Evolutionary conservation across 176 grass and related monocot species (phyloP).

Genomic region (Oryza glaberrima): DNA sequence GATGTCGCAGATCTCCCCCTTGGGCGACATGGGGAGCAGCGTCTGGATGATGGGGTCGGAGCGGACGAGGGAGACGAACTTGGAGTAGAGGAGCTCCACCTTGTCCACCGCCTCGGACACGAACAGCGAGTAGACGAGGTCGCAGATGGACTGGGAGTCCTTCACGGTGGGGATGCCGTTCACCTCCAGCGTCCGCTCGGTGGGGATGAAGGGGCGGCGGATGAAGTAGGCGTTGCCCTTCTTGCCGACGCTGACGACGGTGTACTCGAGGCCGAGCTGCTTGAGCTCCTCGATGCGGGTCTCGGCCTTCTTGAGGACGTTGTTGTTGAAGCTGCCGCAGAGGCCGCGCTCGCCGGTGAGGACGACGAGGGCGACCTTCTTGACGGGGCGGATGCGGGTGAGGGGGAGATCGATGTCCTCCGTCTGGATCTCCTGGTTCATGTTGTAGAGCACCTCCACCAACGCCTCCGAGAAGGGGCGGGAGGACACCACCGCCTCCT

Average conservation of each 20-base stretch:
- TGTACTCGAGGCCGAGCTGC: slow-evolving; percentile 68
- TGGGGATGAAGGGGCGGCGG: slow-evolving; percentile 68
- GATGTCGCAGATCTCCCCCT: slow-evolving; percentile 86
- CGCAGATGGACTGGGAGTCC: slow-evolving; percentile 84
- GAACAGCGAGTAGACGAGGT: slow-evolving; percentile 87
- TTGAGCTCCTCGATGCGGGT: slow-evolving; percentile 59
- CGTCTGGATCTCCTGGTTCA: slow-evolving; percentile 90
- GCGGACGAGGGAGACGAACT: slow-evolving; percentile 77
- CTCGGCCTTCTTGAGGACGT: slow-evolving; percentile 86
- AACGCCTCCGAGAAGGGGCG: slow-evolving; percentile 89
- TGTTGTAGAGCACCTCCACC: slow-evolving; percentile 87
- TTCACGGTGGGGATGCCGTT: slow-evolving; percentile 70
- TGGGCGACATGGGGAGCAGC: slow-evolving; percentile 84
- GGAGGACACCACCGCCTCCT: slow-evolving; percentile 79
- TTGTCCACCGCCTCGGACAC: slow-evolving; percentile 89
- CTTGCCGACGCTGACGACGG: slow-evolving; percentile 80
- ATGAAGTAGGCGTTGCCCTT: slow-evolving; percentile 77
- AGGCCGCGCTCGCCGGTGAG: slow-evolving; percentile 87
- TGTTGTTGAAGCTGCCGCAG: slow-evolving; percentile 90
- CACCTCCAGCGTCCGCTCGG: slow-evolving; percentile 63
- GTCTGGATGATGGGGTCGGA: slow-evolving; percentile 91
- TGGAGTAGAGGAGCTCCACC: slow-evolving; percentile 92
- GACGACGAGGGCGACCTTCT: slow-evolving; percentile 78
- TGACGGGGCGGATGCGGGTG: slow-evolving; percentile 60
- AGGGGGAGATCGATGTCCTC: slow-evolving; percentile 83